Conservation (phyloP, 2,329 filamentous ascomycete species). For the Aspergillus japonicus region DNA sequence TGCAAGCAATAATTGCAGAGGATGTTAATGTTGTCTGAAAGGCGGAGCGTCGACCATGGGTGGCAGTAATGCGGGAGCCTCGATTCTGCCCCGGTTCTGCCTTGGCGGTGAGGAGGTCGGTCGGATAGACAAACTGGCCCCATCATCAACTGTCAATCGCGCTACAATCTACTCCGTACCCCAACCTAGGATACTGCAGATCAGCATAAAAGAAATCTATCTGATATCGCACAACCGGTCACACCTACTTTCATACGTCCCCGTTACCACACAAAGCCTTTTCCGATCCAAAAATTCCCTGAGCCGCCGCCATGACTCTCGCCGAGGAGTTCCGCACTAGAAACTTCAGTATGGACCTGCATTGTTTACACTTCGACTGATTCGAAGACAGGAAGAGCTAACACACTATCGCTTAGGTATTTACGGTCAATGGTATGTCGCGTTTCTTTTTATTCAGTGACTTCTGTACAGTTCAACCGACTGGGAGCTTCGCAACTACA, state of each 20-base stretch:
- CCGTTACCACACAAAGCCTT: not conserved
- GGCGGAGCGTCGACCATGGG: not conserved
- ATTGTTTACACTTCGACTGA: constrained; percentile 17
- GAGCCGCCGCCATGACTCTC: constrained; percentile 52
- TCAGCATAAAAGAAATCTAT: not conserved
- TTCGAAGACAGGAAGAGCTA: constrained; percentile 24
- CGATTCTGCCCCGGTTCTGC: constrained; percentile 19
- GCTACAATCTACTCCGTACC: constrained; percentile 12
- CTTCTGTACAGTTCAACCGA: not conserved
- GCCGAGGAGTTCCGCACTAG: constrained; percentile 62
- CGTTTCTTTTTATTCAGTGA: not conserved
- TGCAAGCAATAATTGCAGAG: not conserved
- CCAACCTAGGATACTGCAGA: constrained; percentile 1
- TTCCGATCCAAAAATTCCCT: not conserved
- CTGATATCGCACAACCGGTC: not conserved
- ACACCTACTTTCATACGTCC: not conserved
- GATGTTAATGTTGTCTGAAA: not conserved
- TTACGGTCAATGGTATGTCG: constrained; percentile 66
- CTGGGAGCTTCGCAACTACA: constrained; percentile 3
- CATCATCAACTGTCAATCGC: constrained; percentile 21
- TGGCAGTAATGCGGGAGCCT: constrained; percentile 1
- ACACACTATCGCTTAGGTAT: constrained; percentile 53
- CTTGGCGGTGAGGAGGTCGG: constrained; percentile 23
- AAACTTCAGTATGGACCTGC: constrained; percentile 61
- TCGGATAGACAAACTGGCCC: constrained; percentile 24